Percentiles rank a stretch among this genome's conserved stretches.
phyloP scores from a whole-genome alignment of 805 yeast species.

The Wickerhamomyces rabaulensis region DNA sequence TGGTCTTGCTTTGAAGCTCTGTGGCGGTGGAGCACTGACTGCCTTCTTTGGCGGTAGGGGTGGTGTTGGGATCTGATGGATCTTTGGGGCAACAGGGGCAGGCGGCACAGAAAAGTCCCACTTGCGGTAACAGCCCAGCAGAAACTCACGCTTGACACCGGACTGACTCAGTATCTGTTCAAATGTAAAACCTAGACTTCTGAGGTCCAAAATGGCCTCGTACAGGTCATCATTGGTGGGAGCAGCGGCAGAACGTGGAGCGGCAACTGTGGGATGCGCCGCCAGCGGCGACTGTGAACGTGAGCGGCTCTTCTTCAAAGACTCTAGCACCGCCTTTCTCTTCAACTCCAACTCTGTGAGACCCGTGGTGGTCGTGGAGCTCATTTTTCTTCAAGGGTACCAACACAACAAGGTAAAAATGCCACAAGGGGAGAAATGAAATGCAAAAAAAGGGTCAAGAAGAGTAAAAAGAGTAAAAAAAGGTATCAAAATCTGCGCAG shows the following conservation, averaged over 20 bases:
- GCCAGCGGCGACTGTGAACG: constrained; percentile 3
- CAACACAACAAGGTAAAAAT: not conserved
- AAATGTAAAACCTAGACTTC: constrained; percentile 21
- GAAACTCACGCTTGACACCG: constrained; percentile 14
- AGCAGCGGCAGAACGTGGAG: not conserved
- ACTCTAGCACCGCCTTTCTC: constrained; percentile 21
- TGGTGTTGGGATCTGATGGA: not conserved
- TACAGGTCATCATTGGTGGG: constrained; percentile 4
- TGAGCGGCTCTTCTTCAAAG: constrained; percentile 12
- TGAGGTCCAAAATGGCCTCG: constrained; percentile 20
- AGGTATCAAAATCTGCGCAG: not conserved
- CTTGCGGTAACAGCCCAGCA: constrained; percentile 12
- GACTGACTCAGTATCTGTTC: constrained; percentile 13
- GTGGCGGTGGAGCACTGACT: not conserved
- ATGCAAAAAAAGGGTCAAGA: not conserved
- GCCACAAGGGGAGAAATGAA: not conserved
- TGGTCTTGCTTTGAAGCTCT: constrained; percentile 3
- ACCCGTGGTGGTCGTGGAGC: not conserved
- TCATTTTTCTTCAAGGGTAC: not conserved
- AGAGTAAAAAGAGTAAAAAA: not conserved
- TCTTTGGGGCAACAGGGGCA: not conserved
- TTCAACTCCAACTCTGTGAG: constrained; percentile 16
- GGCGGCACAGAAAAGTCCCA: constrained; percentile 18
- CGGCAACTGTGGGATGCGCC: not conserved
- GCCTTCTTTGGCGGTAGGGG: not conserved